Evolutionary conservation across 306 rosid genomes (phyloP), one percentile per base, ranked within the genome.

Genomic region (Casuarina cunninghamiana): DNA sequence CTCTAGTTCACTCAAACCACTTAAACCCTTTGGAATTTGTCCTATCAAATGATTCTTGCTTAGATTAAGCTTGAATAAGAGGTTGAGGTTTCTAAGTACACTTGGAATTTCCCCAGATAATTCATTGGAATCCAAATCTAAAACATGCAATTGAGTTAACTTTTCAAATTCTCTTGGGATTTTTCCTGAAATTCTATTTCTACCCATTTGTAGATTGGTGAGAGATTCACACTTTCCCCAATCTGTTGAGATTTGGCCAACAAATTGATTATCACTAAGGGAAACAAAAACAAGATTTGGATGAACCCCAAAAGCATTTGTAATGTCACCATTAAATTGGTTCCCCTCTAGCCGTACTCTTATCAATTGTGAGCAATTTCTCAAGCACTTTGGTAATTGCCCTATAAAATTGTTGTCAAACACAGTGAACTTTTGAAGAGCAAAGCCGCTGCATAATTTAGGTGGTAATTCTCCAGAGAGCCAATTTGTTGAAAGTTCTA

Each of bases 381-480:
- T 89, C 79, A 91, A 80, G 78, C 93, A 90, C 50, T 73, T 74
- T 0, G 93, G 97, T 73, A 91, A 53, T 39, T 87, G 75, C 26
- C 97, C 93, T 0, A 83, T 82, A 74, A 91, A 81, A 74, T 78
- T 85, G 85, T 91, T 90, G 66, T 69, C 77, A 51, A 78, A 80
- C 65, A 76, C 82, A 6, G 84, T 53, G 42, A 91, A 55, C 19
- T 0, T 0, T 37, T 3, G 7, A 73, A 90, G 80, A 2, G n/a
- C 8, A 43, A 72, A 54, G 38, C 86, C 85, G 6, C 76, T 80
- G 17, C 97, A 91, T 57, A 91, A 48, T 37, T 81, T 81, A 54
- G 87, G 72, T 13, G 97, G 97, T 72, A 92, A 75, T 69, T 87
- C 86, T 81, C 97, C 95, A 1, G 90, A 77, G 82, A 92, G 88